Evolutionary conservation across 306 rosid species (phyloP), one percentile per base, ranked within the genome.

Genomic region (Glycine soja): DNA sequence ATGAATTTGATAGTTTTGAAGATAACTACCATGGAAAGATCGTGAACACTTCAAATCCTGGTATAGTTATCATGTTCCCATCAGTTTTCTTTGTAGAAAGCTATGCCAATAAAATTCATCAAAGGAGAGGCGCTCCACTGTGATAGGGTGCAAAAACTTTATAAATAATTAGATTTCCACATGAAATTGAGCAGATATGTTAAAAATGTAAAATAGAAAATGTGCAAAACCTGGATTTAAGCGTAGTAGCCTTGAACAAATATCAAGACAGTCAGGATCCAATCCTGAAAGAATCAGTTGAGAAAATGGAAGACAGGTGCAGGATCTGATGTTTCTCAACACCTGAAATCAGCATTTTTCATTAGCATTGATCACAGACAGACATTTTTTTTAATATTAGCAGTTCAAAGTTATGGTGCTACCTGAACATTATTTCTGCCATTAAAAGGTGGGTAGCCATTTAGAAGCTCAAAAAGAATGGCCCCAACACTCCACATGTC

Each of bases 401-500:
- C 7, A 36, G 40, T 43, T 69, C 14, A 42, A 13, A 50, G 70
- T 40, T 14, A 46, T 4, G 32, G 64, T 30, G 19, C 51, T 86
- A 91, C 95, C 95, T 91, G 91, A 67, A 87, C 90, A 75, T 84
- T 89, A 58, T 86, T 87, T 68, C 86, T 87, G 34, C 95, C 92
- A 80, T 30, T 70, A 80, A 91, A 91, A 59, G 95, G 95, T 12
- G 91, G 92, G 74, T 79, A 85, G 53, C 95, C 95, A 81, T 89
- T 91, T 24, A 91, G 84, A 84, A 91, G 90, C 89, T 91, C 92
- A 54, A 91, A 91, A 75, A 91, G 90, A 78, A 91, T 89, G 51
- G 87, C 89, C 47, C 94, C 94, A 62, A 91, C 45, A 81, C 94
- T 91, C 94, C 92, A 91, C 94, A 91, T 88, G 82, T 89, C 94